phyloP scores from a whole-genome alignment of 306 rosid species.

The Acacia crassicarpa region DNA sequence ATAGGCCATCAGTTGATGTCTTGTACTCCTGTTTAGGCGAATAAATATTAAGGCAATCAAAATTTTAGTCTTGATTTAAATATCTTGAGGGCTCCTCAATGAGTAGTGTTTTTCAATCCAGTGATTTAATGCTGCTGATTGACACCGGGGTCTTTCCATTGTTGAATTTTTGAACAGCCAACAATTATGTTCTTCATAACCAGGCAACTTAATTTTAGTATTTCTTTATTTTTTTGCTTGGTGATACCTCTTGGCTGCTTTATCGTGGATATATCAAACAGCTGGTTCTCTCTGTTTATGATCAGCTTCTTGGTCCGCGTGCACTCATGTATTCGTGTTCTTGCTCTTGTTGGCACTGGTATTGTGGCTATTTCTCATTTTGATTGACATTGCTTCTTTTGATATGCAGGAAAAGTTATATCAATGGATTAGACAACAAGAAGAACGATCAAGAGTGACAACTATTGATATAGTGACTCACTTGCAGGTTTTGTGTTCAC shows the following conservation, averaged over 20 bases:
- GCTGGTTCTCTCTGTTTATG: background rate
- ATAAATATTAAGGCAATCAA: background rate
- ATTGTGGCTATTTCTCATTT: background rate
- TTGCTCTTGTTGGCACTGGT: background rate
- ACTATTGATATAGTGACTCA: conserved; percentile 51
- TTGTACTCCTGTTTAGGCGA: background rate
- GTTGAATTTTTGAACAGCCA: background rate
- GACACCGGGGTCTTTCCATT: background rate
- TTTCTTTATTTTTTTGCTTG: background rate
- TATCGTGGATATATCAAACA: background rate
- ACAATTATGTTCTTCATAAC: background rate
- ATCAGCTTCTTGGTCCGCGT: background rate
- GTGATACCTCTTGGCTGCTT: background rate
- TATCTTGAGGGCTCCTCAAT: background rate
- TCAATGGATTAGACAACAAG: conserved; percentile 72
- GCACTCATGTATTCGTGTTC: background rate
- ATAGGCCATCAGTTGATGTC: background rate
- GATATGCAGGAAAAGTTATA: conserved; percentile 56
- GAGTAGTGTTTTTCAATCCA: background rate
- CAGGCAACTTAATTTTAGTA: background rate
- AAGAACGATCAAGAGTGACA: conserved; percentile 60
- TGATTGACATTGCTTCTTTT: background rate
- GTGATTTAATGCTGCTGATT: background rate
- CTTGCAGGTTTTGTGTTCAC: conserved; percentile 49
- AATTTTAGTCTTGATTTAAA: background rate